Evolutionary conservation across 768 basidiomycete species (phyloP), one percentile per base, ranked within the genome.

Genomic region (Leccinum truebloodii): DNA sequence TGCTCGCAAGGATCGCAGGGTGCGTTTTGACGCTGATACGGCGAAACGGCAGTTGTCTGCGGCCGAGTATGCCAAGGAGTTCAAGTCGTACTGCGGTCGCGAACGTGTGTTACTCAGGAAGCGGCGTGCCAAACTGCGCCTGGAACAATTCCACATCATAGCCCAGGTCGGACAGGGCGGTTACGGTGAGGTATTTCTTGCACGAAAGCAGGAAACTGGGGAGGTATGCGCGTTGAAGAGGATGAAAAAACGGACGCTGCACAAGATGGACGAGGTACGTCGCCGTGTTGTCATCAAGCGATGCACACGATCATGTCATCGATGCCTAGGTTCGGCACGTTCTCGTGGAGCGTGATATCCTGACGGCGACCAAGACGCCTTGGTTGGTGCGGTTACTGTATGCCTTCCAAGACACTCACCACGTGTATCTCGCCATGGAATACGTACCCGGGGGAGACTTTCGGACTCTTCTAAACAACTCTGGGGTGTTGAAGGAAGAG

Each of bases 371-470:
- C 28, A 95, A 96, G 75, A 96, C 95, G 0, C 94, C 96, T 1
- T 99, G 97, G 97, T 83, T 99, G 59, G 97, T 98, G 52, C 81
- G 89, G 26, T 80, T 99, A 8, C 78, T 99, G 4, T 99, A 99
- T 71, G 97, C 97, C 3, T 99, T 99, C 77, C 97, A 99, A 75
- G 96, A 99, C 69, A 79, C 86, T 0, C 81, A 90, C 58, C 82
- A 91, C 67, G 94, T 98, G 18, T 98, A 95, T 71, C 89, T 98
- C 51, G 96, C 96, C 2, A 98, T 98, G 96, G 95, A 98, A 80
- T 98, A 97, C 72, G 95, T 98, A 18, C 95, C 95, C 1, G 97
- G 97, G 22, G 97, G 97, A 53, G 97, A 99, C 72, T 99, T 99
- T 79, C 86, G 97, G 18, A 99, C 97, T 0, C 83, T 99, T 41